Evolutionary conservation across 495 filamentous ascomycete genomes (phyloP), one percentile per base, ranked within the genome.

Genomic region (Symbiotaphrina buchneri): DNA sequence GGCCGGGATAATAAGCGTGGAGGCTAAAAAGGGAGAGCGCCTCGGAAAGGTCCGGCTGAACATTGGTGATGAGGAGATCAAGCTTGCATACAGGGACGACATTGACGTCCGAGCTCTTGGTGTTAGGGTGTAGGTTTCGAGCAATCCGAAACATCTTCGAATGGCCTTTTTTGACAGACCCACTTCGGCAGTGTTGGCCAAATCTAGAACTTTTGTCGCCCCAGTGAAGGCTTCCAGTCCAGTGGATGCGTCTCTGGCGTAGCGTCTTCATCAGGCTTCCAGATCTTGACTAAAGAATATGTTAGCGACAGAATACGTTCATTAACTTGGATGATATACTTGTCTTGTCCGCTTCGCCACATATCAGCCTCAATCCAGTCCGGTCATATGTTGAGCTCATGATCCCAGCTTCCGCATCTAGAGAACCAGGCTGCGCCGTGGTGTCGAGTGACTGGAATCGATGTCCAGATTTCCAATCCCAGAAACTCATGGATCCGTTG

Each of bases 401-500:
- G 41, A 95, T 66, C 21, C 90, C 90, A 2, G 79, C 69, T 52
- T 99, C 90, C 19, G 90, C 90, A 44, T 94, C 84, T 14, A 99
- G 56, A 21, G 74, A 82, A 33, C 90, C 87, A 0, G 90, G 90
- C 52, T 99, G 90, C 1, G 87, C 87, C 6, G 73, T 81, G 4
- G 77, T 90, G 30, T 95, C 81, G 7, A 83, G 55, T 7, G 63
- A 60, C 52, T 99, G 90, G 54, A 81, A 95, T 14, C 74, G 61
- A 43, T 95, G 66, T 0, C 90, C 90, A 2, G 83, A 80, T 58
- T 95, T 95, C 90, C 90, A 99, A 51, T 99, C 90, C 77, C 82
- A 99, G 61, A 99, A 95, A 41, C 68, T 75, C 63, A 95, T 87
- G 32, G 79, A 84, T 25, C 90, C 90, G 43, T 95, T 90, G 40